These are phyloP conservation scores for Astrephomene gubernaculifera DNA, from an alignment of 139 green algal genomes.

Conservation along the genomic window DNA sequence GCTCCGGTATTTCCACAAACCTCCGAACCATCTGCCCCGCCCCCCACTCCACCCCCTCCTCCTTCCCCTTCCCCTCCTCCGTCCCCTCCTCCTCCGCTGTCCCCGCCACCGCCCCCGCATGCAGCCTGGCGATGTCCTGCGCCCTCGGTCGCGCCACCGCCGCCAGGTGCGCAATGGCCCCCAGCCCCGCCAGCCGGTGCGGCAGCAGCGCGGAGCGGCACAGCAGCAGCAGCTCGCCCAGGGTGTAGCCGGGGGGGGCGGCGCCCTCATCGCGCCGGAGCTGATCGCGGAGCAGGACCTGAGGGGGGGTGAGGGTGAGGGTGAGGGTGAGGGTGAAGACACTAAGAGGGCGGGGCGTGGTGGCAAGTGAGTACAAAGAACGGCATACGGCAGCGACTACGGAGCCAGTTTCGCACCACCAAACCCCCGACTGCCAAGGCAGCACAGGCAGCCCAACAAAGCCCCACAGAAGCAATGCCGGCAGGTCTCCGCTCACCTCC, in stretches of 20 bases:
- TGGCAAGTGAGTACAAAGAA: no score
- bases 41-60: background rate
- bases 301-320: no score
- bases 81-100: background rate
- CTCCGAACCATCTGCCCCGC: conserved; percentile 12
- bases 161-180: conserved; percentile 64
- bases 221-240: conserved; percentile 71
- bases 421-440: no score
- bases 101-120: background rate
- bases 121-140: conserved; percentile 14
- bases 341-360: no score
- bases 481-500: background rate
- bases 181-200: conserved; percentile 68
- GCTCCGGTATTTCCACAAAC: conserved; percentile 22
- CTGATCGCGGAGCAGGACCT: conserved; percentile 54
- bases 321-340: no score
- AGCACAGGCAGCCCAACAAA: no score
- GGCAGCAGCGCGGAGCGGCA: conserved; percentile 59
- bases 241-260: conserved; percentile 63
- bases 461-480: no score
- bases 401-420: no score
- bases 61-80: background rate
- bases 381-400: no score
- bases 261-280: conserved; percentile 50
- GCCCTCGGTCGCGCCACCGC: conserved; percentile 40